Conservation (phyloP, 83 land plant genomes). For the Picea engelmannii region DNA sequence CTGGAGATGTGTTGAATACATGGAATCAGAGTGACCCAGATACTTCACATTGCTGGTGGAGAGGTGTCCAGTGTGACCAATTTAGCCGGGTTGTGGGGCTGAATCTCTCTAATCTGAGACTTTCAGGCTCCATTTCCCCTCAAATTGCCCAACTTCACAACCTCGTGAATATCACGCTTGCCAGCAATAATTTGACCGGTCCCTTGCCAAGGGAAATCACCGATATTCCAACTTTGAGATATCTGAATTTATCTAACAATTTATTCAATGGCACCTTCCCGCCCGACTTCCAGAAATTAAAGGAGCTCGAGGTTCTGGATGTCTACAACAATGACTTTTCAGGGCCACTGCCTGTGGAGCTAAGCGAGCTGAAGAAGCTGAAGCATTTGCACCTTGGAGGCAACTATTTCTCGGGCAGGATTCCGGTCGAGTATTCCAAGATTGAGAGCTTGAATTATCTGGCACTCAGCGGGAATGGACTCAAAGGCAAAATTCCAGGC, state of each 20-base stretch:
- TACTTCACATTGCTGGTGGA: background rate
- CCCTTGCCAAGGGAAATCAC: constrained; percentile 21
- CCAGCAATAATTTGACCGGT: constrained; percentile 47
- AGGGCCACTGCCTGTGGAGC: constrained; percentile 50
- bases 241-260: constrained; percentile 75
- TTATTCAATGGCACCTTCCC: constrained; percentile 44
- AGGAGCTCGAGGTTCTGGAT: constrained; percentile 55
- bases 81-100: constrained; percentile 47
- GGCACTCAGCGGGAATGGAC: constrained; percentile 61
- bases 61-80: background rate
- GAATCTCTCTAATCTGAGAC: constrained; percentile 44
- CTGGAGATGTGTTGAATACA: too few relatives aligned
- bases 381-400: constrained; percentile 74
- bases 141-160: constrained; percentile 24
- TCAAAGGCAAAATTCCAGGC: background rate
- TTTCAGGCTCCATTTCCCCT: constrained; percentile 36
- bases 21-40: too few relatives aligned
- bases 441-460: constrained; percentile 45
- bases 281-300: constrained; percentile 28
- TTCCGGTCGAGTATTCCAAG: constrained; percentile 56
- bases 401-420: constrained; percentile 65
- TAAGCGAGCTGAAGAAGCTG: constrained; percentile 33
- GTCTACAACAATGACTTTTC: constrained; percentile 78
- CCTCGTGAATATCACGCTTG: constrained; percentile 35
- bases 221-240: constrained; percentile 27